Evolutionary conservation across 169 alveolate genomes (phyloP), one percentile per base, ranked within the genome.

Genomic region (Cryptosporidium viatorum): DNA sequence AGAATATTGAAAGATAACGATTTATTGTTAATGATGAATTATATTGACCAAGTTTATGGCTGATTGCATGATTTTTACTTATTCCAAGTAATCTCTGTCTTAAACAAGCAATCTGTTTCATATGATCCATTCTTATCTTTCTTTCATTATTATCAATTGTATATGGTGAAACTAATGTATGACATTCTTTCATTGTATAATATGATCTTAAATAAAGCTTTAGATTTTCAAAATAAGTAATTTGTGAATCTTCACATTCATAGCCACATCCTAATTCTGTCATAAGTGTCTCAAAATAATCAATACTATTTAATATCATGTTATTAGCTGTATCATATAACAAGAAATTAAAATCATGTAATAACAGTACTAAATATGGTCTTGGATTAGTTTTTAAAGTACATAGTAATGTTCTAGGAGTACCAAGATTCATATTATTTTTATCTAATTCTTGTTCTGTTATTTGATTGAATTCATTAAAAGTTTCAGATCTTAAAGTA

Each of bases 181-280:
- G 75, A 48, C 89, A 80, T 29, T 80, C 89, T 33, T 80, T 80
- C 89, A 80, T 80, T 62, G 65, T 41, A 62, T 80, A 80, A 45
- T 29, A 80, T 8, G 89, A 80, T 45, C 75, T 60, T 26, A 80
- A 29, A 41, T 80, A 62, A 45, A 65, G 41, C 48, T 80, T 80
- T 16, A 80, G 62, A 41, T 43, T 62, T 35, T 80, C 89, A 80
- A 60, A 80, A 26, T 80, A 65, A 29, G 39, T 29, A 29, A 80
- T 80, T 31, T 59, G 37, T 62, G 73, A 37, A 37, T 80, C 74
- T 23, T 59, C 80, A 62, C 74, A 35, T 7, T 80, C 89, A 65
- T 80, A 80, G 1, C 89, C 89, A 23, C 89, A 80, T 45, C 89
- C 89, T 26, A 80, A 62, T 65, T 80, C 89, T n/a, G 69, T 80